Evolutionary conservation across 306 rosid species (phyloP).

Genomic region (Vicia villosa): DNA sequence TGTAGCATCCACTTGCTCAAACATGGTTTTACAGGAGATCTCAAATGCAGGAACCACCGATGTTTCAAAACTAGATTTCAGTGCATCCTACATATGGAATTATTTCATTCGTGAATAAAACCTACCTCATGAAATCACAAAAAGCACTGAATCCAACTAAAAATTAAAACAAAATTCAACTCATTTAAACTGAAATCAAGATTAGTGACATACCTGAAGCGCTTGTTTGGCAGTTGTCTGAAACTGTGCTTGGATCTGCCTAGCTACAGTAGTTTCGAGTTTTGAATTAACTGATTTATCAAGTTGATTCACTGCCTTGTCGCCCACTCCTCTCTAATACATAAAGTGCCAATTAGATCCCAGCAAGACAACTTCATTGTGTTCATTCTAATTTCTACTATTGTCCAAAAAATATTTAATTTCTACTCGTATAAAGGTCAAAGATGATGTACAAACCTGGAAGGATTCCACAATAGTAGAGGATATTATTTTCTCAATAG

Average conservation of each 20-base stretch:
- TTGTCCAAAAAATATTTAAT: background rate
- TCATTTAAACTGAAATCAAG: slow-evolving; percentile 21
- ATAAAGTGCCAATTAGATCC: slow-evolving; percentile 51
- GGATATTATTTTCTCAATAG: slow-evolving; percentile 80
- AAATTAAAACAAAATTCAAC: slow-evolving; percentile 8
- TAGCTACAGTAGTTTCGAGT: slow-evolving; percentile 90
- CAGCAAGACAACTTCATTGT: slow-evolving; percentile 29
- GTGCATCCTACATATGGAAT: slow-evolving; percentile 63
- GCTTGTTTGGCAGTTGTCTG: slow-evolving; percentile 97
- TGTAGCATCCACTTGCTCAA: slow-evolving; percentile 92
- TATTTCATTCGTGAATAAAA: slow-evolving; percentile 23
- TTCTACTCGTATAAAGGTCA: slow-evolving; percentile 15
- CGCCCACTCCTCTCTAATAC: slow-evolving; percentile 91
- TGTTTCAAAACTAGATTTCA: slow-evolving; percentile 80
- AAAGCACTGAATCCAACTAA: slow-evolving; percentile 15
- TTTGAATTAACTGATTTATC: slow-evolving; percentile 85
- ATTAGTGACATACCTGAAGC: slow-evolving; percentile 69
- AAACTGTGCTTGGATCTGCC: slow-evolving; percentile 98
- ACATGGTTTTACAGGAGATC: slow-evolving; percentile 90
- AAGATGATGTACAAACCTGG: slow-evolving; percentile 66
- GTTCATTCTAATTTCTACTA: slow-evolving; percentile 23
- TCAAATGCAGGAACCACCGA: slow-evolving; percentile 89
- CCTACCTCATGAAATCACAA: slow-evolving; percentile 5
- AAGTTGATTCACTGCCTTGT: slow-evolving; percentile 91
- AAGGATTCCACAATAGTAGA: slow-evolving; percentile 75